Evolutionary conservation across 495 filamentous ascomycete genomes (phyloP).

Genomic region (Annulohypoxylon moriforme): DNA sequence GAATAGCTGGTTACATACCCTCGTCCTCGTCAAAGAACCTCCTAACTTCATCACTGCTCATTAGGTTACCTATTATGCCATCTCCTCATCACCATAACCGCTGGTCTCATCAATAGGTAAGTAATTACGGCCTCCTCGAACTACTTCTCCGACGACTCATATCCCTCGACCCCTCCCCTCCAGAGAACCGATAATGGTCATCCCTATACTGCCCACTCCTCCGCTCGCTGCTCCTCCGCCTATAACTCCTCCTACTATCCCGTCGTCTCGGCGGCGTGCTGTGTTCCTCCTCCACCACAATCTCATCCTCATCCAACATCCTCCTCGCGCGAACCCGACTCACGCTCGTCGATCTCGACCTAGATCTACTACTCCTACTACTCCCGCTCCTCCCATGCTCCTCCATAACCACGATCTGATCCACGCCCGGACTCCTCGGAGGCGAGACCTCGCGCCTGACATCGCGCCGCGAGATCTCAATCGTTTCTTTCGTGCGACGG

Average conservation of each 20-base stretch:
- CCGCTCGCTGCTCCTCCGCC: conserved; percentile 50
- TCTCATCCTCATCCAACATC: conserved; percentile 48
- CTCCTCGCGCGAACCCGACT: conserved; percentile 13
- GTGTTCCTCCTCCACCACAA: conserved; percentile 61
- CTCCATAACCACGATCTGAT: conserved; percentile 56
- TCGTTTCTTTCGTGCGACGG: conserved; percentile 44
- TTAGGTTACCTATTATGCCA: neutral
- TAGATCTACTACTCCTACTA: conserved; percentile 37
- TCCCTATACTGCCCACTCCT: conserved; percentile 49
- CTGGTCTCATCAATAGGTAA: neutral
- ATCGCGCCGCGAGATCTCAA: conserved; percentile 51
- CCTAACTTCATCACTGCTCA: neutral
- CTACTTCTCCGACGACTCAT: conserved; percentile 48
- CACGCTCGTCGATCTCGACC: conserved; percentile 40
- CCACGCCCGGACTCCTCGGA: conserved; percentile 28
- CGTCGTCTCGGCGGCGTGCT: conserved; percentile 45
- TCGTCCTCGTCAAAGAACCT: neutral
- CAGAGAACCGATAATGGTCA: conserved; percentile 48
- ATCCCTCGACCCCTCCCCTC: conserved; percentile 48
- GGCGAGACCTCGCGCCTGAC: conserved; percentile 42
- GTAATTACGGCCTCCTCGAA: conserved; percentile 35
- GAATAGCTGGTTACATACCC: conserved; percentile 2
- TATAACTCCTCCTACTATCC: conserved; percentile 45
- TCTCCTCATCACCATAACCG: neutral
- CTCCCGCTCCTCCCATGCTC: conserved; percentile 41